These are phyloP conservation scores for Balansia obtecta DNA, from an alignment of 2,329 filamentous ascomycete genomes.

Conservation along the genomic window DNA sequence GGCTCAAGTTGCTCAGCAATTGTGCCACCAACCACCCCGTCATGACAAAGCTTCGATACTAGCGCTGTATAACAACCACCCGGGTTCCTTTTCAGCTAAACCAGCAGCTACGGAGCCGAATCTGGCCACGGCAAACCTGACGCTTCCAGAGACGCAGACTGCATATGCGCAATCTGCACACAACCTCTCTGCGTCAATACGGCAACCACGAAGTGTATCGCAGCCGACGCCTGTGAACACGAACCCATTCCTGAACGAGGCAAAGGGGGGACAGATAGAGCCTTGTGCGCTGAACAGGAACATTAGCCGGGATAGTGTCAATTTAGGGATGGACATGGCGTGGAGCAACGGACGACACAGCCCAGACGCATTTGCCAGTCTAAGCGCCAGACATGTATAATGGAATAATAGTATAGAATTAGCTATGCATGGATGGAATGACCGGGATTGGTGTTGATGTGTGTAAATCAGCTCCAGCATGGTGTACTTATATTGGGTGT, in stretches of 20 bases:
- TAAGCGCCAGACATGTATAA: slow-evolving; percentile 49
- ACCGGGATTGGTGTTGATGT: neutral
- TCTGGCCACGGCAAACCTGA: slow-evolving; percentile 15
- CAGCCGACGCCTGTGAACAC: slow-evolving; percentile 30
- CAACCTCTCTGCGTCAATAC: slow-evolving; percentile 14
- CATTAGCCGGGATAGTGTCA: slow-evolving; percentile 58
- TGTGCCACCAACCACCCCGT: slow-evolving; percentile 30
- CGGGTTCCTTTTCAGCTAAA: slow-evolving; percentile 35
- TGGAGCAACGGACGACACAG: slow-evolving; percentile 62
- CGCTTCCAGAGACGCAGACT: slow-evolving; percentile 18
- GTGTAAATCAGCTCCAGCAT: neutral
- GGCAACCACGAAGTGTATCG: slow-evolving; percentile 18
- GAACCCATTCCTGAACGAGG: slow-evolving; percentile 43
- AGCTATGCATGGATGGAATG: neutral
- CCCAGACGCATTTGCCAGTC: slow-evolving; percentile 66
- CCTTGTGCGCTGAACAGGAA: slow-evolving; percentile 24
- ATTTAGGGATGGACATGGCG: slow-evolving; percentile 49
- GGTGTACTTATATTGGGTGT: neutral
- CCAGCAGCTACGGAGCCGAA: slow-evolving; percentile 18
- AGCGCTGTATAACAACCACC: slow-evolving; percentile 58
- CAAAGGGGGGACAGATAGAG: slow-evolving; percentile 22
- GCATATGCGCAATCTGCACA: slow-evolving; percentile 14
- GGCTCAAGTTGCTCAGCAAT: slow-evolving; percentile 18
- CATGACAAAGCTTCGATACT: slow-evolving; percentile 65
- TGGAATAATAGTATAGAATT: slow-evolving; percentile 1